Evolutionary conservation across 1,139 yeast species (phyloP).

Genomic region (Pichia kudriavzevii): DNA sequence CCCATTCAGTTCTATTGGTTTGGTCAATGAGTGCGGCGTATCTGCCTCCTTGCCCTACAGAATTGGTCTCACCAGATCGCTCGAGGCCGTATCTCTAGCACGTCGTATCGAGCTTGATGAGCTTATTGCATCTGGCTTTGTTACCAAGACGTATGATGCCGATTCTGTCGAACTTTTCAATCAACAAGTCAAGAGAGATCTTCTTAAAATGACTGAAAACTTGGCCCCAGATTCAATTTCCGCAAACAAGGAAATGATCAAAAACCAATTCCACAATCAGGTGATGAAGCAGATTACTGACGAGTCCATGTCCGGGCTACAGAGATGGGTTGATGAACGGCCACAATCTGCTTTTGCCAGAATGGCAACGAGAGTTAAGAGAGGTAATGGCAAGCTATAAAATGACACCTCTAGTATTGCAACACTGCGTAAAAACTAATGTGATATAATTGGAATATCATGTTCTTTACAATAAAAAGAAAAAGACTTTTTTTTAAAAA

Average conservation of each 20-base stretch:
- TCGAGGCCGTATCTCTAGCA: conserved; percentile 67
- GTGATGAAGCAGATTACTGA: conserved; percentile 43
- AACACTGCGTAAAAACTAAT: no score
- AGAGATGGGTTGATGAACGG: conserved; percentile 62
- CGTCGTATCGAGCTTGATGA: conserved; percentile 59
- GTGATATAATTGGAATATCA: no score
- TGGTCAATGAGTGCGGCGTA: conserved; percentile 79
- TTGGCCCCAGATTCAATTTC: conserved; percentile 54
- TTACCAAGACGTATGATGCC: conserved; percentile 47
- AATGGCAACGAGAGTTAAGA: conserved; percentile 12
- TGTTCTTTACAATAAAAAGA: no score
- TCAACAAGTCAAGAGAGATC: conserved; percentile 38
- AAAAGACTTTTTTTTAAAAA: no score
- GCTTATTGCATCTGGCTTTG: conserved; percentile 50
- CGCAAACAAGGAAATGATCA: conserved; percentile 54
- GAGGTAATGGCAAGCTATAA: conserved; percentile 7
- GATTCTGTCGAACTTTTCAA: conserved; percentile 56
- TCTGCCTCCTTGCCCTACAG: conserved; percentile 62
- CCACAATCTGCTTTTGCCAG: conserved; percentile 53
- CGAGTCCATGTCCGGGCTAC: conserved; percentile 63
- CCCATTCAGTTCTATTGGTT: conserved; percentile 79
- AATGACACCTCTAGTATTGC: neutral
- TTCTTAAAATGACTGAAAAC: conserved; percentile 38
- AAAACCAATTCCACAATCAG: conserved; percentile 22
- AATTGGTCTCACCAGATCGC: conserved; percentile 66